Percentiles rank a stretch among this genome's conserved stretches.
phyloP scores from a whole-genome alignment of 306 rosid genomes.

The Hylodesmum podocarpum region DNA sequence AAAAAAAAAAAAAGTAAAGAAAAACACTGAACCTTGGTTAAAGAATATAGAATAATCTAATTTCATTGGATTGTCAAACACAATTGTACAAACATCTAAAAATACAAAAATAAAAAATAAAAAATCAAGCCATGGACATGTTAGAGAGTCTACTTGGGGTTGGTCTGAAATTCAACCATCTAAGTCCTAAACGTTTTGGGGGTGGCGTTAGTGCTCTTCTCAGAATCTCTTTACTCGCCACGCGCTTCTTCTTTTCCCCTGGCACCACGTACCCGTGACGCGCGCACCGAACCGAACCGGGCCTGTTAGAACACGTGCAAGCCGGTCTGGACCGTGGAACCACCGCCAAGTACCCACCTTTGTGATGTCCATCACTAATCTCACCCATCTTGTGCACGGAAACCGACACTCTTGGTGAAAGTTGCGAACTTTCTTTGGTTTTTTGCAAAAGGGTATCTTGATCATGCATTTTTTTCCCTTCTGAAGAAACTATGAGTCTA shows the following conservation, averaged over 20 bases:
- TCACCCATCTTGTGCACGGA: neutral
- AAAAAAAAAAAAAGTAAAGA: neutral
- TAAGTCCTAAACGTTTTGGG: conserved; percentile 49
- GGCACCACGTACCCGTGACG: conserved; percentile 54
- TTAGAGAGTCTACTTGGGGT: conserved; percentile 85
- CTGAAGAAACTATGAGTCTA: neutral
- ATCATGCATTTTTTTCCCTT: conserved; percentile 39
- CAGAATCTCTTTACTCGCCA: conserved; percentile 61
- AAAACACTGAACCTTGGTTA: neutral
- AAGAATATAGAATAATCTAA: conserved; percentile 29
- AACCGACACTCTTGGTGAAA: conserved; percentile 21
- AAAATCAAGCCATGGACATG: conserved; percentile 70
- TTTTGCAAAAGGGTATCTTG: conserved; percentile 25
- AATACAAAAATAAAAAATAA: neutral
- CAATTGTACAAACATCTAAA: conserved; percentile 32
- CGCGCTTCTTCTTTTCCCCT: conserved; percentile 50
- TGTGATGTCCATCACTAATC: conserved; percentile 21
- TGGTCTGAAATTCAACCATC: conserved; percentile 86
- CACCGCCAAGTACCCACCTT: conserved; percentile 16
- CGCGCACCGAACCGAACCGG: conserved; percentile 53
- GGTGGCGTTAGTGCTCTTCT: conserved; percentile 79
- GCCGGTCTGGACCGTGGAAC: conserved; percentile 41
- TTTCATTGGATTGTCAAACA: conserved; percentile 31
- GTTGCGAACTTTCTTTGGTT: conserved; percentile 18
- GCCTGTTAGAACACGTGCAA: conserved; percentile 54